Percentiles rank a stretch among this genome's conserved stretches.
Evolutionary conservation across 2,329 filamentous ascomycete species (phyloP).

Genomic region (Pyrenophora teres): DNA sequence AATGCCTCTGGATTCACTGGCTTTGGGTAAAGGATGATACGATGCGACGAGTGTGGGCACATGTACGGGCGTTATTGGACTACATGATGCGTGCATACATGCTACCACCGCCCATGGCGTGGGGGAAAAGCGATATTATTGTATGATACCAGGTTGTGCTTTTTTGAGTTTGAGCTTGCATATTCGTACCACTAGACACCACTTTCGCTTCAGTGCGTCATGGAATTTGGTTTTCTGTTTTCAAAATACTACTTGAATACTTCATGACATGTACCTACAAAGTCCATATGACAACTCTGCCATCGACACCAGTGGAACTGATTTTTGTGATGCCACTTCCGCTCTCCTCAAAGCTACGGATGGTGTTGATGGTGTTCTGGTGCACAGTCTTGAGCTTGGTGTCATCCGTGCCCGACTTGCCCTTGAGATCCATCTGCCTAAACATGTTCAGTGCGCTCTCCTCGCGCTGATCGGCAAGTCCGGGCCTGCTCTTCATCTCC

Average conservation of each 20-base stretch:
- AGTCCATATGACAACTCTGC: constrained; percentile 54
- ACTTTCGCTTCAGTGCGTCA: constrained; percentile 20
- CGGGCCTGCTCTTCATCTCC: constrained; percentile 70
- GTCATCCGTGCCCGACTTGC: constrained; percentile 74
- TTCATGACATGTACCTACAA: constrained; percentile 35
- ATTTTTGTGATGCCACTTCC: constrained; percentile 74
- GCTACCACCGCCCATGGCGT: neutral
- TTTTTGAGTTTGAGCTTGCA: neutral
- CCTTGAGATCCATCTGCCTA: constrained; percentile 97
- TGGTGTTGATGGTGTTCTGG: constrained; percentile 91
- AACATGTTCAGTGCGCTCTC: constrained; percentile 98
- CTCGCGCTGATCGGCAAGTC: constrained; percentile 68
- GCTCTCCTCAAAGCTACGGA: constrained; percentile 74
- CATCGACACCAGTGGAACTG: constrained; percentile 64
- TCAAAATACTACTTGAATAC: neutral
- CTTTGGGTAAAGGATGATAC: constrained; percentile 21
- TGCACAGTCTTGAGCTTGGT: constrained; percentile 94
- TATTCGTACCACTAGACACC: constrained; percentile 5
- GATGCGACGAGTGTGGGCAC: too few species aligned
- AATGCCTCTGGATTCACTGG: constrained; percentile 31
- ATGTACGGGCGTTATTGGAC: neutral
- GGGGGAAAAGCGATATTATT: neutral
- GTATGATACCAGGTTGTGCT: constrained; percentile 3
- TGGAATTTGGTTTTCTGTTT: constrained; percentile 3
- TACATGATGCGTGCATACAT: neutral